Evolutionary conservation across 805 yeast genomes (phyloP).

Genomic region (Citeromyces nyonsensis): DNA sequence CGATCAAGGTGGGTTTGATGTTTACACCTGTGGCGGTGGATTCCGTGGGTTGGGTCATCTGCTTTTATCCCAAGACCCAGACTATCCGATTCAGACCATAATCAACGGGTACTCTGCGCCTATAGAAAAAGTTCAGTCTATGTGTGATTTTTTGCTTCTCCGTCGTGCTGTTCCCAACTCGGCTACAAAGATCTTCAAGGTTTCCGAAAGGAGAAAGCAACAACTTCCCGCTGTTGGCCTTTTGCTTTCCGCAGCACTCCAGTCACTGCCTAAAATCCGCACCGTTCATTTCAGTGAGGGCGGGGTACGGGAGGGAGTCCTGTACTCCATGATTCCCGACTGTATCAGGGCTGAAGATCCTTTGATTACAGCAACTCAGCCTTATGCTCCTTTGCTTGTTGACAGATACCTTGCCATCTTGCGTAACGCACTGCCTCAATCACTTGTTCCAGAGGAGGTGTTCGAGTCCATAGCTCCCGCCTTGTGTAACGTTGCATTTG

Average conservation of each 20-base stretch:
- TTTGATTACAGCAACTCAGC: constrained; percentile 48
- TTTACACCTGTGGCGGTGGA: constrained; percentile 66
- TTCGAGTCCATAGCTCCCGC: constrained; percentile 51
- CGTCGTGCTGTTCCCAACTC: constrained; percentile 28
- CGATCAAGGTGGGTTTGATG: constrained; percentile 40
- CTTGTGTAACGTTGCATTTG: constrained; percentile 58
- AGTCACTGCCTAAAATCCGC: constrained; percentile 41
- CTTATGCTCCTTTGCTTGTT: constrained; percentile 55
- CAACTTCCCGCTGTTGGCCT: constrained; percentile 62
- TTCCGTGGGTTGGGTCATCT: constrained; percentile 56
- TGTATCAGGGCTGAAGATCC: constrained; percentile 55
- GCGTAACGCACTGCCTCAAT: constrained; percentile 37
- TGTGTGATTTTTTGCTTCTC: constrained; percentile 34
- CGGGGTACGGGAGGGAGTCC: constrained; percentile 64
- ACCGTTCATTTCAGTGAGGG: constrained; percentile 61
- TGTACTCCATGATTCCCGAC: constrained; percentile 45
- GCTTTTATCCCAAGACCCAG: constrained; percentile 27
- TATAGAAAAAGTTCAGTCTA: constrained; percentile 29
- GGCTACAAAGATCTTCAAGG: constrained; percentile 35
- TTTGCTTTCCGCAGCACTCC: constrained; percentile 44
- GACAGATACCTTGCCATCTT: constrained; percentile 37
- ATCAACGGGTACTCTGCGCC: constrained; percentile 56
- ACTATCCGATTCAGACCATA: constrained; percentile 55
- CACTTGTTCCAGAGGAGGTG: constrained; percentile 41
- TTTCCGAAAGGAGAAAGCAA: constrained; percentile 46